A percentile compares a stretch with the other conserved stretches of the same genome.
Evolutionary conservation across 2,329 filamentous ascomycete species (phyloP).

Genomic region (Dactylonectria macrodidyma): DNA sequence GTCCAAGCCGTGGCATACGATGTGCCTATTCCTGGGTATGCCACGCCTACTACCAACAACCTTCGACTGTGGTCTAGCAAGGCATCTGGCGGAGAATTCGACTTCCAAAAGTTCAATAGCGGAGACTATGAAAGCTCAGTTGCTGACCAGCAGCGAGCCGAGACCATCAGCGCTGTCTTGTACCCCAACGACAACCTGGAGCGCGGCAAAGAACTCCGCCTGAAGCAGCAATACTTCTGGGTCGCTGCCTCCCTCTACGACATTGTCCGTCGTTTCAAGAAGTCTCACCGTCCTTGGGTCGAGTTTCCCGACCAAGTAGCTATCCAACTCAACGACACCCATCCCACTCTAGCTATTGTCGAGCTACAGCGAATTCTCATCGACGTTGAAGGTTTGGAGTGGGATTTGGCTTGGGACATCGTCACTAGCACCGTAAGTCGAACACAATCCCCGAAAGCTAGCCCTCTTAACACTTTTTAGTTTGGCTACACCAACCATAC

Average conservation of each 20-base stretch:
- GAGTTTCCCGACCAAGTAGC: conserved; percentile 96
- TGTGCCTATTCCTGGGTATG: conserved; percentile 91
- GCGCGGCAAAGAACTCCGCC: conserved; percentile 93
- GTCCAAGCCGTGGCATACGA: conserved; percentile 96
- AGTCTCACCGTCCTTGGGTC: conserved; percentile 90
- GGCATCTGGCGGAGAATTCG: conserved; percentile 95
- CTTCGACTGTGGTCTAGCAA: conserved; percentile 98
- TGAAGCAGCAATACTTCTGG: conserved; percentile 99
- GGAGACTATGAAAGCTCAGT: conserved; percentile 99
- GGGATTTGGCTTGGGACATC: conserved; percentile 93
- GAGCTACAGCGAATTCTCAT: conserved; percentile 94
- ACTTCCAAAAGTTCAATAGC: conserved; percentile 99
- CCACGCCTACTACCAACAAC: conserved; percentile 94
- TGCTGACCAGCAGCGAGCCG: conserved; percentile 97
- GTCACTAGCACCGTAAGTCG: conserved; percentile 75
- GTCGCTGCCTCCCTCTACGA: conserved; percentile 96
- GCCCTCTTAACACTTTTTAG: conserved; percentile 50
- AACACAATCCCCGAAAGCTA: background rate
- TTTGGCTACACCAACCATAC: conserved; percentile 99
- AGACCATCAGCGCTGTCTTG: conserved; percentile 97
- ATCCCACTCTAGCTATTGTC: conserved; percentile 95
- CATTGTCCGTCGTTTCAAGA: conserved; percentile 98
- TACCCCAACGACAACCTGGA: conserved; percentile 99
- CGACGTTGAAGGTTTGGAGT: conserved; percentile 91
- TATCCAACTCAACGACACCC: conserved; percentile 98